Base-by-base conservation (phyloP, 1,139 yeast species). In the Geotrichum cucujoidarum region DNA sequence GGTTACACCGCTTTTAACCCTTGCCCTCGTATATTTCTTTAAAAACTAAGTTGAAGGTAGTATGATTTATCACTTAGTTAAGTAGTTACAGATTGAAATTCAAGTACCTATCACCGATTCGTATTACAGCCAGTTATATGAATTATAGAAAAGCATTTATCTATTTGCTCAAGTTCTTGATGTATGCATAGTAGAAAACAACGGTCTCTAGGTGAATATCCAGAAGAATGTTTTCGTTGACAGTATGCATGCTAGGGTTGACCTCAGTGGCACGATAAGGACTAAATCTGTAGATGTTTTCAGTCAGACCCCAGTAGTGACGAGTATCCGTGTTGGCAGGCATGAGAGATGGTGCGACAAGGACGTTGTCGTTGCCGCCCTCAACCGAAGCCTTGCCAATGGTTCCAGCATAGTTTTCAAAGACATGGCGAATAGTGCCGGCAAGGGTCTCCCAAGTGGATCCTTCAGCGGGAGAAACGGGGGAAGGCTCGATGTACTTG, bases 271-370 rank as follows among this genome's bases (percentile, higher is more conserved):
- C 43, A 33, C 61, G 46, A 13, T 52, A 52, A 0, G 83, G 85
- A 17, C 74, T 62, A 64, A 75, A 82, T 58, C 96, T 75, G 71
- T 74, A 86, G 52, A 89, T 85, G 62, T 84, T 78, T 48, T 72
- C 71, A n/a, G 89, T 77, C 61, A 88, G 71, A 45, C 72, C 66
- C 90, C 94, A 85, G 68, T 84, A 87, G 62, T 78, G 76, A 61
- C 78, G 76, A 7, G 95, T 87, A 63, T 88, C 96, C 2, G 96
- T 88, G 65, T 87, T 88, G 29, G 86, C 95, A 4, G 86, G 74
- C 78, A 84, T 77, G 45, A 85, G 61, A 17, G 77, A 70, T 10
- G 95, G 94, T 1, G 89, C 70, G 45, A 83, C 70, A 29, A 81
- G 67, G 22, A 78, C 51, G 21, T 51, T 41, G 11, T 43, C 20